A percentile compares a stretch with the other conserved stretches of the same genome.
phyloP scores from a whole-genome alignment of 306 rosid species.

The Acacia acuminata region DNA sequence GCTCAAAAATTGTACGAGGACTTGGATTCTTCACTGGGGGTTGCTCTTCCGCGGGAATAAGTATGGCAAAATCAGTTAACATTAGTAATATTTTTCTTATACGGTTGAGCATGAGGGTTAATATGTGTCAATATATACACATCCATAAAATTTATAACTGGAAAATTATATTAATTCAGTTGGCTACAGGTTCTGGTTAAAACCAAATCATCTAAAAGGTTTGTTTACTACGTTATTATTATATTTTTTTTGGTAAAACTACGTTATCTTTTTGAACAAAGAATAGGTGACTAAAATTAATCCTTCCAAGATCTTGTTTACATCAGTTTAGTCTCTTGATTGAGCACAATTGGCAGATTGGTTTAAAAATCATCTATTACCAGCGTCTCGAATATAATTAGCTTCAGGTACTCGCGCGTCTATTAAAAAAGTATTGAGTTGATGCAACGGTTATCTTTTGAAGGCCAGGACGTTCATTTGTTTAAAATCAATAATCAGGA shows the following conservation, averaged over 20 bases:
- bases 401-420: too few species aligned
- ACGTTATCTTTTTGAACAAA: not conserved
- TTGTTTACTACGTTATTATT: not conserved
- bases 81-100: not conserved
- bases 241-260: too few species aligned
- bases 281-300: not conserved
- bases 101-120: not conserved
- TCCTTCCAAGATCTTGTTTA: not conserved
- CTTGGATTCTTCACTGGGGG: conserved; percentile 46
- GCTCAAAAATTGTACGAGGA: conserved; percentile 28
- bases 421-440: not conserved
- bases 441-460: not conserved
- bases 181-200: not conserved
- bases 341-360: not conserved
- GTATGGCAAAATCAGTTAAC: not conserved
- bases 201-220: not conserved
- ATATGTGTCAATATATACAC: too few species aligned
- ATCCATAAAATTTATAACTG: too few species aligned
- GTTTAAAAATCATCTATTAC: not conserved
- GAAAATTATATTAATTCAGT: not conserved
- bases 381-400: too few species aligned
- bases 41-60: conserved; percentile 27
- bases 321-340: not conserved
- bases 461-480: not conserved
- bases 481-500: not conserved